Evolutionary conservation across 768 basidiomycete species (phyloP).

Genomic region (Leccinum longicurvipes): DNA sequence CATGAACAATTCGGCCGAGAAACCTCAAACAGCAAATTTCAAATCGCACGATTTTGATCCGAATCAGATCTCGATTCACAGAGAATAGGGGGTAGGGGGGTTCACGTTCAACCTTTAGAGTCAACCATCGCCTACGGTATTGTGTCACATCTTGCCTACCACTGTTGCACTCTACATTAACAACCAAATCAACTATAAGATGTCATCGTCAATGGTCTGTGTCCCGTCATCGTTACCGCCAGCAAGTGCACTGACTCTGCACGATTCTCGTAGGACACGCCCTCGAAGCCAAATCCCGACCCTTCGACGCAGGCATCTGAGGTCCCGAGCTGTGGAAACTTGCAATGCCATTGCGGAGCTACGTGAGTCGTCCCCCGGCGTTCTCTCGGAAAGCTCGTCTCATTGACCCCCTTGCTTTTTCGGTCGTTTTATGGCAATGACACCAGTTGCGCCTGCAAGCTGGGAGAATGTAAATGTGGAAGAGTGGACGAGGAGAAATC

Average conservation of each 20-base stretch:
- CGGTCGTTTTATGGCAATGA: too few species aligned
- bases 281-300: background rate
- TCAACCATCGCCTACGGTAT: too few species aligned
- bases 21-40: too few species aligned
- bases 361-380: conserved; percentile 8
- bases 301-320: background rate
- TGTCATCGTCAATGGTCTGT: conserved; percentile 12
- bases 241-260: background rate
- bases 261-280: conserved; percentile 6
- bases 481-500: background rate
- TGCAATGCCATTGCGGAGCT: conserved; percentile 14
- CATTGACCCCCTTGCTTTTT: background rate
- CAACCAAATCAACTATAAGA: background rate
- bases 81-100: too few species aligned
- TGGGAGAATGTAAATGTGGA: conserved; percentile 16
- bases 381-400: background rate
- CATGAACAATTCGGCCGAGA: too few species aligned
- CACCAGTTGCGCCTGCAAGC: conserved; percentile 12
- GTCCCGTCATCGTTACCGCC: background rate
- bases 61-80: too few species aligned
- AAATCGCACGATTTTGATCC: too few species aligned
- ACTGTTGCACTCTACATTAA: too few species aligned
- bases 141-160: too few species aligned
- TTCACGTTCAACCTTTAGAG: too few species aligned
- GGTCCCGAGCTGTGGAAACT: conserved; percentile 17